Percentiles rank a stretch among this genome's conserved stretches.
phyloP scores from a whole-genome alignment of 2,329 filamentous ascomycete species.

The Amylocarpus encephaloides region DNA sequence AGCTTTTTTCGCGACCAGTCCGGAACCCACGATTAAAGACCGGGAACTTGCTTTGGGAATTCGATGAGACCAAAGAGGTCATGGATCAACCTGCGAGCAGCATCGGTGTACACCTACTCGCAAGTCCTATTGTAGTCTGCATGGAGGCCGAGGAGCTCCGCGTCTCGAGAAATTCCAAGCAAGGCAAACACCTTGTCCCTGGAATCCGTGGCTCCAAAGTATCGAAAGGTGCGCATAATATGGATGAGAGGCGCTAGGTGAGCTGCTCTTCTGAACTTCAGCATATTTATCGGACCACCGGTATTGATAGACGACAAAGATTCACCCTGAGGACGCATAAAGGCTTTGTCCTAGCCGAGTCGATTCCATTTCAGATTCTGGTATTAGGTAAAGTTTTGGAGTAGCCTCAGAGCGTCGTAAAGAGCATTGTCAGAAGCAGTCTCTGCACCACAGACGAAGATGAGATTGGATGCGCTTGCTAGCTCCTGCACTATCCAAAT shows the following conservation, averaged over 20 bases:
- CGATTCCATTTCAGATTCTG: too few relatives aligned
- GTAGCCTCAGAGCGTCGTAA: too few relatives aligned
- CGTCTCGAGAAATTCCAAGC: background rate
- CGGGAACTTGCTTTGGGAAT: constrained; percentile 7
- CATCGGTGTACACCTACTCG: background rate
- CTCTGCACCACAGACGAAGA: background rate
- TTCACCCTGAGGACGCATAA: too few relatives aligned
- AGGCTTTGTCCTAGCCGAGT: too few relatives aligned
- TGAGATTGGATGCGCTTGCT: background rate
- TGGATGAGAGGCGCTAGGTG: too few relatives aligned
- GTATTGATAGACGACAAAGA: too few relatives aligned
- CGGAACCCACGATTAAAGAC: constrained; percentile 18
- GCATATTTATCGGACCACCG: too few relatives aligned
- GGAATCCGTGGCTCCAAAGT: constrained; percentile 1
- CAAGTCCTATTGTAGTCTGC: background rate
- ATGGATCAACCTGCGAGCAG: background rate
- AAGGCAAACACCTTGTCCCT: constrained; percentile 2
- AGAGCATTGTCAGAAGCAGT: background rate
- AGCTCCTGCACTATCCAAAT: background rate
- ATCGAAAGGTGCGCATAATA: too few relatives aligned
- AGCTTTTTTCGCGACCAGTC: constrained; percentile 7
- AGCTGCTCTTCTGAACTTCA: background rate
- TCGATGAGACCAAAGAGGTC: constrained; percentile 1
- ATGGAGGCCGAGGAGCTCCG: background rate
- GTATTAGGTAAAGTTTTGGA: too few relatives aligned